phyloP scores from a whole-genome alignment of 352 stramenopile genomes.

The Hyaloperonospora brassicae region DNA sequence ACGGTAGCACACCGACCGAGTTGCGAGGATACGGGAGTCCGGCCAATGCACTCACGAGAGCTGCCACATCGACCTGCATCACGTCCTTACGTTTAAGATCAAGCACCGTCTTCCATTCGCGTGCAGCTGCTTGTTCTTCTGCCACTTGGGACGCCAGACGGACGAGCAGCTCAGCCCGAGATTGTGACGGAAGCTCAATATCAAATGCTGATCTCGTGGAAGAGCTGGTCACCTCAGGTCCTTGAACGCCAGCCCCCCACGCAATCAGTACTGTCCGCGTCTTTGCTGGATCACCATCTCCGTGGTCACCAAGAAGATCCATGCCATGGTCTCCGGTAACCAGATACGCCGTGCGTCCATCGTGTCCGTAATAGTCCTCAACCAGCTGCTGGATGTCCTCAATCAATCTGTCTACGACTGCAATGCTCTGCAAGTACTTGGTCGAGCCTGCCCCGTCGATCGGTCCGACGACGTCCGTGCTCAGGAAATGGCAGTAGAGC shows the following conservation, averaged over 20 bases:
- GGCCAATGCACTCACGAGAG: conserved; percentile 54
- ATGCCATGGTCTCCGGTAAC: conserved; percentile 81
- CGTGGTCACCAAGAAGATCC: conserved; percentile 69
- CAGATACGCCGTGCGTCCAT: conserved; percentile 59
- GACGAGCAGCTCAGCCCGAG: conserved; percentile 33
- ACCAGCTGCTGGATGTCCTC: conserved; percentile 48
- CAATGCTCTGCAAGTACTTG: conserved; percentile 75
- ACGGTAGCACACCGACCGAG: conserved; percentile 70
- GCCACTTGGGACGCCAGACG: conserved; percentile 35
- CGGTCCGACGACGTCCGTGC: conserved; percentile 75
- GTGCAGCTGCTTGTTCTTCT: conserved; percentile 35
- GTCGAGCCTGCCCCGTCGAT: conserved; percentile 56
- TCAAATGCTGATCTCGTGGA: conserved; percentile 20
- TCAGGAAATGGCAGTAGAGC: conserved; percentile 76
- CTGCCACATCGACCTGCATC: conserved; percentile 75
- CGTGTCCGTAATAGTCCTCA: conserved; percentile 57
- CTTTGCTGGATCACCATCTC: conserved; percentile 63
- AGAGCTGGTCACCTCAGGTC: conserved; percentile 12
- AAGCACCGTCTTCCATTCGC: conserved; percentile 39
- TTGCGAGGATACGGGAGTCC: conserved; percentile 70
- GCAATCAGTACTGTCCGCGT: conserved; percentile 69
- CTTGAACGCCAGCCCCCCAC: conserved; percentile 62
- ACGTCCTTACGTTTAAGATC: conserved; percentile 57
- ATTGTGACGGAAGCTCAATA: conserved; percentile 64
- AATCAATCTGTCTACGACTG: conserved; percentile 68